Evolutionary conservation across 441 rosid genomes (phyloP).

Genomic region (Syzygium syzygioides): DNA sequence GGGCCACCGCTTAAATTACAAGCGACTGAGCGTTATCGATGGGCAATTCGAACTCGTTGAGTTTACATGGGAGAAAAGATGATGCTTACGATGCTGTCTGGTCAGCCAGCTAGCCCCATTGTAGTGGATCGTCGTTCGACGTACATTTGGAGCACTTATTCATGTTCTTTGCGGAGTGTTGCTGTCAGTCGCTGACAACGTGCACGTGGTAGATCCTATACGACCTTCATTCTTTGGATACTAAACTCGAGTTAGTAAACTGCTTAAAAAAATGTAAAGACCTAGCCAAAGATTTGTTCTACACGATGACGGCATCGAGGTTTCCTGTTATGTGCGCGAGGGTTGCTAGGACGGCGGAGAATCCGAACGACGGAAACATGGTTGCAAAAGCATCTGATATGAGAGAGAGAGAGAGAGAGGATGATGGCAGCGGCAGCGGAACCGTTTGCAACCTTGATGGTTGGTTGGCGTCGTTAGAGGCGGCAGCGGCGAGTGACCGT

Average conservation of each 20-base stretch:
- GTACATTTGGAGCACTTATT: not conserved
- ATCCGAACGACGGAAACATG: not conserved
- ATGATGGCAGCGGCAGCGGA: no score
- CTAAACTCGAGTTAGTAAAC: not conserved
- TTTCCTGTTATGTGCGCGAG: not conserved
- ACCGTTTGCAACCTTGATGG: no score
- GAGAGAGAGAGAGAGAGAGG: no score
- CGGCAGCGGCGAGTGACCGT: accelerated
- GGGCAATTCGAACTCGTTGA: not conserved
- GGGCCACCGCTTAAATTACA: not conserved
- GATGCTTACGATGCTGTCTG: not conserved
- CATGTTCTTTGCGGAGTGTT: not conserved
- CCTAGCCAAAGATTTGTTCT: not conserved
- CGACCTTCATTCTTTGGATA: not conserved
- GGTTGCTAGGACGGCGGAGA: not conserved
- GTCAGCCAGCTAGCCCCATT: not conserved
- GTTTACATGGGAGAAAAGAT: not conserved
- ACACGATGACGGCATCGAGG: not conserved
- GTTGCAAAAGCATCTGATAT: not conserved
- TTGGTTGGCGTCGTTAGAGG: not conserved
- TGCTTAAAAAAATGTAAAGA: not conserved
- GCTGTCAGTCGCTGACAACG: not conserved
- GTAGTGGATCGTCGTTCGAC: not conserved
- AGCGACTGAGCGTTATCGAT: not conserved
- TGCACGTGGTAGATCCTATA: not conserved